Conservation (phyloP, 495 filamentous ascomycete species). For the Acidomyces sp. region DNA sequence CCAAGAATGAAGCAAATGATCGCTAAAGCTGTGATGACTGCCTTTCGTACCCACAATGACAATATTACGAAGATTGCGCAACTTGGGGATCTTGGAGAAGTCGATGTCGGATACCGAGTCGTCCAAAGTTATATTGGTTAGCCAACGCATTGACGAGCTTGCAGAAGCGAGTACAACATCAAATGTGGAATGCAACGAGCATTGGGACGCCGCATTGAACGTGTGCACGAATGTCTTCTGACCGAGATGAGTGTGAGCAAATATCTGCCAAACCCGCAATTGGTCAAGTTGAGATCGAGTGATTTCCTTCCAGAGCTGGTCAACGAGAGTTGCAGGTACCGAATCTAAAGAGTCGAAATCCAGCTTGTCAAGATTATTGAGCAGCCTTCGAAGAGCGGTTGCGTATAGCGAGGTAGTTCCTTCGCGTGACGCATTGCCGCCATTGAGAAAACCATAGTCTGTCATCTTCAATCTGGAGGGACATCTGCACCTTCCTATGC, state of each 20-base stretch:
- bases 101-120: background rate
- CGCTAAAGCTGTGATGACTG: background rate
- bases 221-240: too few species aligned
- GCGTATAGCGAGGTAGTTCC: too few species aligned
- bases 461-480: background rate
- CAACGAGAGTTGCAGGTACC: background rate
- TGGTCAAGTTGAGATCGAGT: background rate
- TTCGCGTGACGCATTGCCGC: too few species aligned
- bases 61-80: background rate
- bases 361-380: slow-evolving; percentile 3
- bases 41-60: background rate
- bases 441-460: background rate
- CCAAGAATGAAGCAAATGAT: slow-evolving; percentile 1
- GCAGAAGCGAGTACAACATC: too few species aligned
- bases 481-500: background rate
- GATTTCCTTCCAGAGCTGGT: background rate
- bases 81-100: background rate
- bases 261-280: background rate
- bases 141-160: too few species aligned
- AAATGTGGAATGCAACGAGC: too few species aligned
- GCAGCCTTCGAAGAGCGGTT: too few species aligned
- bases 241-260: background rate
- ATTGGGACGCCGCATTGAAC: too few species aligned
- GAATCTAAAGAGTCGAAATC: background rate
- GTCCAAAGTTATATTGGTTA: background rate